Percentiles rank a stretch among this genome's conserved stretches.
These are phyloP conservation scores for Phytophthora sojae DNA, from an alignment of 352 stramenopile genomes.

Conservation along the genomic window DNA sequence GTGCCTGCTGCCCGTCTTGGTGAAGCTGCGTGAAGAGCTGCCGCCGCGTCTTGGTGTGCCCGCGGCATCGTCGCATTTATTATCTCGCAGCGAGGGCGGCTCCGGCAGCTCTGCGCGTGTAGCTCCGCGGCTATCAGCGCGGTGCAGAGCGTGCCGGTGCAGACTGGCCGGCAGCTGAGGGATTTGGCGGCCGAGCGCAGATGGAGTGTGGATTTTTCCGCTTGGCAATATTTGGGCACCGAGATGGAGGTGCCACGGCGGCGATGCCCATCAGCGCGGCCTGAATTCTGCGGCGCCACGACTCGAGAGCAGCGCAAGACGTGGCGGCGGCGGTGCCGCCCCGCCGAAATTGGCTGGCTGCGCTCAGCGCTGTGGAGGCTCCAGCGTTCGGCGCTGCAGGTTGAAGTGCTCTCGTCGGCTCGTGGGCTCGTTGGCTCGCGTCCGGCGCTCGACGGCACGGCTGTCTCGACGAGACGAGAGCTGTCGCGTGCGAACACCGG, in stretches of 20 bases:
- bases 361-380: conserved; percentile 17
- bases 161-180: conserved; percentile 6
- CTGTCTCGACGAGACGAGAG: conserved; percentile 6
- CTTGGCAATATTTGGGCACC: conserved; percentile 25
- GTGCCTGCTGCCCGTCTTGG: conserved; percentile 23
- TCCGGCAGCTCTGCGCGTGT: background rate
- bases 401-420: conserved; percentile 27
- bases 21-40: conserved; percentile 3
- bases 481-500: conserved; percentile 26
- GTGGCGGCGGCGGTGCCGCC: conserved; percentile 2
- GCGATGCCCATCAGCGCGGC: conserved; percentile 13
- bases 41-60: conserved; percentile 2
- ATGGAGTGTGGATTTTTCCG: conserved; percentile 35
- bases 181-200: conserved; percentile 15
- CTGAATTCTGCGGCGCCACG: conserved; percentile 14
- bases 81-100: background rate
- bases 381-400: background rate
- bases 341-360: conserved; percentile 28
- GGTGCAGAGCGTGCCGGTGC: background rate
- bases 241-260: background rate
- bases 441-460: conserved; percentile 9
- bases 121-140: background rate
- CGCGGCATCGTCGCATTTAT: background rate
- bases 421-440: background rate
- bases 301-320: conserved; percentile 1